These are phyloP conservation scores for Aegilops speltoides DNA, from an alignment of 176 grass and related monocot species.

Conservation along the genomic window DNA sequence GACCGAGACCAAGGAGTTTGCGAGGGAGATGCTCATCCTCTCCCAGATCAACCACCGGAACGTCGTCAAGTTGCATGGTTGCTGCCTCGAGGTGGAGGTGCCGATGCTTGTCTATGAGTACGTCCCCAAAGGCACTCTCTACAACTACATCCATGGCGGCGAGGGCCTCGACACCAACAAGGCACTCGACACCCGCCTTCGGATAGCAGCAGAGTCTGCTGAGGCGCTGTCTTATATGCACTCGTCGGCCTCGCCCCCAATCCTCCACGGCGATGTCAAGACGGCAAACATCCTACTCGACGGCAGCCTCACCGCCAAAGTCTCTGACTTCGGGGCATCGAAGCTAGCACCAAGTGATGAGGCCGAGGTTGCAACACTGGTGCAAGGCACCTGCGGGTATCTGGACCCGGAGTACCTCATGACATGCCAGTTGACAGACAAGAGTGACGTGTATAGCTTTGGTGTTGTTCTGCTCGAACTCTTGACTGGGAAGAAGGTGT, in stretches of 20 bases:
- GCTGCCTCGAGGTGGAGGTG: constrained; percentile 51
- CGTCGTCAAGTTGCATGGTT: too few relatives aligned
- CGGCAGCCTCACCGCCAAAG: constrained; percentile 26
- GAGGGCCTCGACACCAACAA: background rate
- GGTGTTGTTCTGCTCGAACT: constrained; percentile 55
- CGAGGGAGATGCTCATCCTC: too few relatives aligned
- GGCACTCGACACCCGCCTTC: background rate
- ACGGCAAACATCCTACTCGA: constrained; percentile 46
- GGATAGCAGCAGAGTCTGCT: constrained; percentile 43
- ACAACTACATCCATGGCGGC: constrained; percentile 30
- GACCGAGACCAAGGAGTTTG: too few relatives aligned
- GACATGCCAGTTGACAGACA: constrained; percentile 43
- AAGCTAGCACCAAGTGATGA: constrained; percentile 20
- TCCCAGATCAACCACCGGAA: too few relatives aligned
- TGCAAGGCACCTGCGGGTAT: constrained; percentile 62
- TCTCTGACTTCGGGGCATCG: constrained; percentile 45
- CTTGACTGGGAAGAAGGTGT: constrained; percentile 47
- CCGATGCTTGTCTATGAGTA: constrained; percentile 50
- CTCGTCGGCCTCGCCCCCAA: constrained; percentile 33
- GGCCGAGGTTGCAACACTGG: constrained; percentile 32
- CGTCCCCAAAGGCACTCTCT: constrained; percentile 40
- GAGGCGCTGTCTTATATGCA: constrained; percentile 46
- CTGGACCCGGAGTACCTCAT: constrained; percentile 55
- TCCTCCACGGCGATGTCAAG: constrained; percentile 48
- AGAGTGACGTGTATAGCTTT: constrained; percentile 68